phyloP scores from a whole-genome alignment of 163 green algal genomes.

The Scenedesmus sp. region DNA sequence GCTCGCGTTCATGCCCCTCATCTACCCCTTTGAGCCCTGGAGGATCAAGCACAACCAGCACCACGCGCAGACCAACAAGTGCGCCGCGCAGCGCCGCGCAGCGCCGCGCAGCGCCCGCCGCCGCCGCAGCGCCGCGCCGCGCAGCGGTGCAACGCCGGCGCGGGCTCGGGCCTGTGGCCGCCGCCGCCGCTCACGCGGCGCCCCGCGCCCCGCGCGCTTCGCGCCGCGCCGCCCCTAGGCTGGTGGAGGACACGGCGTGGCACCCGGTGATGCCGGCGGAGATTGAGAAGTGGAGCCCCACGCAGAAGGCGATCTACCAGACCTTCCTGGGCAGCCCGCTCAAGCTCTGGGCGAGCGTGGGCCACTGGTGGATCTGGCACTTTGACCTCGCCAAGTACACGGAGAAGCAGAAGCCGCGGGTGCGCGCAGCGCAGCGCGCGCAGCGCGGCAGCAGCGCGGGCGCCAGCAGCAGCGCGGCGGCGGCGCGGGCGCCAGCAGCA shows the following conservation, averaged over 20 bases:
- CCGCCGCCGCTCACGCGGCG: too few relatives aligned
- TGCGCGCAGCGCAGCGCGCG: too few relatives aligned
- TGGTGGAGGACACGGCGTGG: constrained; percentile 95
- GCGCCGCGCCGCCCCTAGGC: constrained; percentile 50
- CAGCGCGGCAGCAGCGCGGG: too few relatives aligned
- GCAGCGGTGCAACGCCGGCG: background rate
- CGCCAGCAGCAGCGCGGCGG: too few relatives aligned
- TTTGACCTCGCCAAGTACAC: constrained; percentile 95
- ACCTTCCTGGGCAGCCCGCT: constrained; percentile 89
- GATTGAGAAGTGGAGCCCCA: constrained; percentile 56
- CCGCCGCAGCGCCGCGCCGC: too few relatives aligned
- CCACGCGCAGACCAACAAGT: constrained; percentile 99
- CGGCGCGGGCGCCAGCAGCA: too few relatives aligned
- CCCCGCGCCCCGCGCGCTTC: too few relatives aligned
- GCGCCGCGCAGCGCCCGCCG: background rate
- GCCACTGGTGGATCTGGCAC: constrained; percentile 95
- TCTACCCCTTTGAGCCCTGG: constrained; percentile 99
- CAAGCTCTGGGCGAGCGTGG: constrained; percentile 94
- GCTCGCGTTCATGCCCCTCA: constrained; percentile 91
- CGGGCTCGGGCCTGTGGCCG: too few relatives aligned
- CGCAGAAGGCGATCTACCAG: constrained; percentile 62
- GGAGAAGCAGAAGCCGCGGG: constrained; percentile 82
- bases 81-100: constrained; percentile 24
- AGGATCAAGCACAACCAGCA: constrained; percentile 99
- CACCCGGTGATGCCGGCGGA: constrained; percentile 79